These are phyloP conservation scores for Xylariaceae sp. DNA, from an alignment of 2,329 filamentous ascomycete species.

Conservation along the genomic window DNA sequence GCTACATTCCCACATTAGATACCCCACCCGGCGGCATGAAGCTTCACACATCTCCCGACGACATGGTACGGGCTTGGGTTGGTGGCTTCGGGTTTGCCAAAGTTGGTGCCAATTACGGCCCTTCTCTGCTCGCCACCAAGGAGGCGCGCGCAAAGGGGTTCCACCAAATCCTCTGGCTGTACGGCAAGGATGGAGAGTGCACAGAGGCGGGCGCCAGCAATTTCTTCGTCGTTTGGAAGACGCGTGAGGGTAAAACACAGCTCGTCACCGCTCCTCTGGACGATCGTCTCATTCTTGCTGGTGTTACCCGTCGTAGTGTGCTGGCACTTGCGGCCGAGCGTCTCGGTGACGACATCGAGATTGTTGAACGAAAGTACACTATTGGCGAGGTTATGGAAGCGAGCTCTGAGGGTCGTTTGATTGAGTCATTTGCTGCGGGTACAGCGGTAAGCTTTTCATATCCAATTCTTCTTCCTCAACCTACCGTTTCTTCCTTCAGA, in stretches of 20 bases:
- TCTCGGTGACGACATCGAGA: slow-evolving; percentile 55
- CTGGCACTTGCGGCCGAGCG: slow-evolving; percentile 65
- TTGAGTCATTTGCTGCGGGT: slow-evolving; percentile 82
- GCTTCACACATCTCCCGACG: slow-evolving; percentile 71
- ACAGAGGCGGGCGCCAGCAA: slow-evolving; percentile 91
- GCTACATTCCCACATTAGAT: slow-evolving; percentile 55
- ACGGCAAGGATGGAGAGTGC: slow-evolving; percentile 69
- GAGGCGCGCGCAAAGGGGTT: slow-evolving; percentile 70
- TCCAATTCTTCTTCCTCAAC: background rate
- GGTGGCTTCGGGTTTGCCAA: slow-evolving; percentile 91
- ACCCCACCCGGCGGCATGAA: slow-evolving; percentile 55
- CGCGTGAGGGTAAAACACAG: slow-evolving; percentile 57
- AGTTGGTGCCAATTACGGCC: slow-evolving; percentile 90
- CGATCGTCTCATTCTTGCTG: slow-evolving; percentile 78
- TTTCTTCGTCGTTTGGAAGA: slow-evolving; percentile 80
- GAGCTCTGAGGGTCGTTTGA: slow-evolving; percentile 64
- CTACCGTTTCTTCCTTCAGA: background rate
- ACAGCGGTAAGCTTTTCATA: slow-evolving; percentile 62
- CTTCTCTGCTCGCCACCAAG: slow-evolving; percentile 69
- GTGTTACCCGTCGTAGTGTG: slow-evolving; percentile 78
- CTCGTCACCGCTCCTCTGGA: slow-evolving; percentile 80
- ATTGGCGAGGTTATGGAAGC: slow-evolving; percentile 74
- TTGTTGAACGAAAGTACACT: slow-evolving; percentile 77
- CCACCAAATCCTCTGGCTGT: slow-evolving; percentile 92
- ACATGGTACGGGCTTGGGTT: slow-evolving; percentile 86